Evolutionary conservation across 352 stramenopile species (phyloP), one percentile per base, ranked within the genome.

Genomic region (Phytophthora pisi): DNA sequence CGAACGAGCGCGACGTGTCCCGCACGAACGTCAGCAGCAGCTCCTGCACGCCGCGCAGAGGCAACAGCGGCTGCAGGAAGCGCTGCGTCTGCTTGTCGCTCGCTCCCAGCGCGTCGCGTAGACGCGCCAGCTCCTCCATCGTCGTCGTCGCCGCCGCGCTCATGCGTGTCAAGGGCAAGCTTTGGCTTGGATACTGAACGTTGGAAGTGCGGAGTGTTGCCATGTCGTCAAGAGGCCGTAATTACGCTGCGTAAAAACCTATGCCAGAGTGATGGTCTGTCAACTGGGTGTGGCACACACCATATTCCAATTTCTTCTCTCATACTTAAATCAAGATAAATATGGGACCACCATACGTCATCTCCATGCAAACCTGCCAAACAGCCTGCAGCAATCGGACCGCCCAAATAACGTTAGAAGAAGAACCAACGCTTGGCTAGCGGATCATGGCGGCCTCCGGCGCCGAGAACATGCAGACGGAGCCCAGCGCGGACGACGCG

Each of bases 11-110:
- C 34, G 76, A 84, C 16, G 51, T 5, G 51, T 96, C 86, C 23
- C 56, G 70, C 45, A 92, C 53, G 54, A 96, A 96, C 43, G 81
- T 81, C 38, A 91, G 45, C 46, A 96, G 72, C 57, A 93, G 70
- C 16, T 94, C 72, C 58, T 91, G 86, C 42, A 93, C 84, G 6
- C 86, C 76, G 5, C 68, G 71, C 11, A 92, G 63, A 30, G 72
- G 68, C 28, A 96, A 66, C 43, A 96, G 67, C 4, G 86, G 84
- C 4, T 69, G 67, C 16, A 96, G 53, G 20, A 93, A 78, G 36
- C 57, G 54, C 55, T 83, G 75, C 20, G 86, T 94, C 63, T 82
- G 54, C 38, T 79, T 73, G 68, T 91, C 80, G 24, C 68, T 75
- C 6, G 57, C 42, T 9, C 63, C 51, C 9, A 96, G 80, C 63